Conservation (phyloP, 257 asterid genomes). For the Capsicum pubescens region DNA sequence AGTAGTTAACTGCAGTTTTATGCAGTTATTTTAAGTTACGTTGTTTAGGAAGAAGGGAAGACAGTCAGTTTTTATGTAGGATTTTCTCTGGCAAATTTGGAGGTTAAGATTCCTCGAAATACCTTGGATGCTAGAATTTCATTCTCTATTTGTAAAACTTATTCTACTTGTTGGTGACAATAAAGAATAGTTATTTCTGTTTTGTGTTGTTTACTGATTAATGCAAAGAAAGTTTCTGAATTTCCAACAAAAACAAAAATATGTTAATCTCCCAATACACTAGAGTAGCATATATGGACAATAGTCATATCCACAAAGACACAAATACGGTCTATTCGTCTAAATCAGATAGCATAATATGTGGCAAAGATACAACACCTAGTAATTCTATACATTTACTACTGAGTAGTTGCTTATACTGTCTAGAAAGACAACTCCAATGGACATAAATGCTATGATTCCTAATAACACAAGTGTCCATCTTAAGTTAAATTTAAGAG, state of each 20-base stretch:
- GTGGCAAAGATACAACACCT: background rate
- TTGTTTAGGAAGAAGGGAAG: too few relatives aligned
- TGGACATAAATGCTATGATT: background rate
- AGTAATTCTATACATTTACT: background rate
- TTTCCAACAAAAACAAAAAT: background rate
- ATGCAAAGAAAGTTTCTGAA: too few relatives aligned
- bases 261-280: background rate
- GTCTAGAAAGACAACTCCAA: background rate
- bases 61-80: too few relatives aligned
- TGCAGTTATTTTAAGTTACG: too few relatives aligned
- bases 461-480: constrained; percentile 11
- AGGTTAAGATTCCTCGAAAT: too few relatives aligned
- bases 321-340: background rate
- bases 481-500: background rate
- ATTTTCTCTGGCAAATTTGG: too few relatives aligned
- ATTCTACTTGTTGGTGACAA: too few relatives aligned
- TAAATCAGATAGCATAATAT: background rate
- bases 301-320: background rate
- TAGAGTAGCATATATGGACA: constrained; percentile 4
- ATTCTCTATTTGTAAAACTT: too few relatives aligned
- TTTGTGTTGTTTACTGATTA: too few relatives aligned
- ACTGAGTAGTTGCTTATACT: background rate
- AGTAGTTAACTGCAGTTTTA: too few relatives aligned
- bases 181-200: too few relatives aligned
- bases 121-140: too few relatives aligned